A percentile compares a stretch with the other conserved stretches of the same genome.
Conservation (phyloP, 768 basidiomycete genomes). For the Phaeolepiota aurea region DNA sequence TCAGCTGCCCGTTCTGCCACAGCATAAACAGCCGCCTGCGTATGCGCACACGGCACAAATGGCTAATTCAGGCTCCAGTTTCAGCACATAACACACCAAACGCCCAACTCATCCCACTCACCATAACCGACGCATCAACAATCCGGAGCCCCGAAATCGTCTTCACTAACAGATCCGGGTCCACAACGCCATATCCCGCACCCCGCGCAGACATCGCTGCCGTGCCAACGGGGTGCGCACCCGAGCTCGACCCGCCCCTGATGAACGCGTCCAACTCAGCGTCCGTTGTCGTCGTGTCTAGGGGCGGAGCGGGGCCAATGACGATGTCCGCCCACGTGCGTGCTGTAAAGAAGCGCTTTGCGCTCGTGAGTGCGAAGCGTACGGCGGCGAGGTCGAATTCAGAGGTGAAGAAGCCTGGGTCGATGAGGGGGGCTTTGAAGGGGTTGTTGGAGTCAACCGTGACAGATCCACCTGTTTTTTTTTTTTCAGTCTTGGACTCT, state of each 20-base stretch:
- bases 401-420: conserved; percentile 33
- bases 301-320: conserved; percentile 9
- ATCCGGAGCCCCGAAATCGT: conserved; percentile 21
- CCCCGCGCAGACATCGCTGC: conserved; percentile 17
- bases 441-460: conserved; percentile 29
- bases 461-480: conserved; percentile 18
- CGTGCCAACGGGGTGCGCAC: conserved; percentile 21
- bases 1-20: conserved; percentile 23
- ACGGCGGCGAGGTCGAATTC: conserved; percentile 18
- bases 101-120: conserved; percentile 7
- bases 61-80: too few species aligned
- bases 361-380: conserved; percentile 14
- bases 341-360: conserved; percentile 14
- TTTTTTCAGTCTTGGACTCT: not conserved
- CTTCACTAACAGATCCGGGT: conserved; percentile 25
- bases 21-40: conserved; percentile 22
- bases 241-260: conserved; percentile 9
- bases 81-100: not conserved
- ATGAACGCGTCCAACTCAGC: conserved; percentile 15
- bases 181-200: conserved; percentile 20
- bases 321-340: conserved; percentile 18
- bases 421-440: conserved; percentile 35
- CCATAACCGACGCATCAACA: conserved; percentile 25
- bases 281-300: conserved; percentile 15
- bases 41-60: conserved; percentile 17